Conservation (phyloP, 352 stramenopile genomes). For the Phytophthora tubulina region DNA sequence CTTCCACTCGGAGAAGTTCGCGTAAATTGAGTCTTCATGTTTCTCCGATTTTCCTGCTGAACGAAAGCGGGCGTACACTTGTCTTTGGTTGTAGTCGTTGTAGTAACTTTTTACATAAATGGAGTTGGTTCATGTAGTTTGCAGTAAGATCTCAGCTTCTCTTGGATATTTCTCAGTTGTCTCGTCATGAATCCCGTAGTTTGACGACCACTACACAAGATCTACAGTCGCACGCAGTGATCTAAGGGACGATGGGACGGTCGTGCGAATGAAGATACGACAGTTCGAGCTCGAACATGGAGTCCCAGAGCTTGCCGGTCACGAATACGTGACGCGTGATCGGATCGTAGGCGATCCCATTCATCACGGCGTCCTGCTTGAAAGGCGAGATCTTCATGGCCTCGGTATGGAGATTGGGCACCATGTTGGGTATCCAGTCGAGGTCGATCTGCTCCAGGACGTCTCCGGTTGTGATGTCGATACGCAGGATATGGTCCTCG, state of each 20-base stretch:
- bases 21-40: slow-evolving; percentile 35
- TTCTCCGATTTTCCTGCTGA: slow-evolving; percentile 27
- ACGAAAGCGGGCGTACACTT: slow-evolving; percentile 26
- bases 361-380: slow-evolving; percentile 84
- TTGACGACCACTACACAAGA: slow-evolving; percentile 1
- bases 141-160: background rate
- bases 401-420: slow-evolving; percentile 60
- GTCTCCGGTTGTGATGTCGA: slow-evolving; percentile 69
- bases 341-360: slow-evolving; percentile 88
- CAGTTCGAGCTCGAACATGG: slow-evolving; percentile 84
- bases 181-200: background rate
- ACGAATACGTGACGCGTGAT: slow-evolving; percentile 69
- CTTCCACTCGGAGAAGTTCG: slow-evolving; percentile 85
- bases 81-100: slow-evolving; percentile 15
- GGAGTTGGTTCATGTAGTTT: slow-evolving; percentile 24
- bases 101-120: slow-evolving; percentile 30
- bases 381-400: slow-evolving; percentile 52
- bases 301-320: slow-evolving; percentile 88
- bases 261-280: slow-evolving; percentile 52
- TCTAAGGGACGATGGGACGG: slow-evolving; percentile 20
- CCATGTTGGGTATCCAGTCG: slow-evolving; percentile 67
- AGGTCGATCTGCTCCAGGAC: slow-evolving; percentile 84
- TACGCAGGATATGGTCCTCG: slow-evolving; percentile 76
- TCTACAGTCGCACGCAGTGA: background rate
- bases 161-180: background rate